Percentiles rank a stretch among this genome's conserved stretches.
Evolutionary conservation across 805 yeast species (phyloP).

Genomic region (Hanseniaspora mollemarum): DNA sequence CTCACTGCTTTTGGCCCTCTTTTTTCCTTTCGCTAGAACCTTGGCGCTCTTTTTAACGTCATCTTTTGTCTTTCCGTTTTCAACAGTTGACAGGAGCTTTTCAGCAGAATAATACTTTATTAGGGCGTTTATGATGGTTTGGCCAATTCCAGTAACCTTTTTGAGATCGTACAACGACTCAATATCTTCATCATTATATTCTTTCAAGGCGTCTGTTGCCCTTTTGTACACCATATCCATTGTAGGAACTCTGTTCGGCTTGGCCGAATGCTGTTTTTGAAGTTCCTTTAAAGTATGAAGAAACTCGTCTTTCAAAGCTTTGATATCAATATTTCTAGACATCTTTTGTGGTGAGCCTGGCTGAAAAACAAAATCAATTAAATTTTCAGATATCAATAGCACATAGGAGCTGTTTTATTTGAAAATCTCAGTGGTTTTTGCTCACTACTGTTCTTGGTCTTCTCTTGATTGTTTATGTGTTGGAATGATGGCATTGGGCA

Average conservation of each 20-base stretch:
- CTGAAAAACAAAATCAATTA: no score
- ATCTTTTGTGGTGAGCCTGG: no score
- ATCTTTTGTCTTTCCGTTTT: conserved; percentile 20
- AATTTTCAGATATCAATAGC: no score
- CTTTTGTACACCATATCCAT: background rate
- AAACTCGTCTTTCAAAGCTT: background rate
- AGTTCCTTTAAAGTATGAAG: background rate
- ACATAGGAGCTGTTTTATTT: no score
- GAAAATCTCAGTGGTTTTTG: no score
- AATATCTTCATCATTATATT: conserved; percentile 18
- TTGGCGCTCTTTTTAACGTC: conserved; percentile 7
- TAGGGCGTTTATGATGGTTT: conserved; percentile 46
- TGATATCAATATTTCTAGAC: background rate
- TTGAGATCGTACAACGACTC: conserved; percentile 42
- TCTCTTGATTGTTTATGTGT: no score
- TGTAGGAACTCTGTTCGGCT: background rate
- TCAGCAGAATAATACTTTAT: conserved; percentile 48
- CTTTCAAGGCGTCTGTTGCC: background rate
- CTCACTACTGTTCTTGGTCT: no score
- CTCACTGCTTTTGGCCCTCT: background rate
- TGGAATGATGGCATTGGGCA: no score
- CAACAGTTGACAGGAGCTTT: conserved; percentile 37
- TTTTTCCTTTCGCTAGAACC: background rate
- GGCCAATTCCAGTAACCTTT: conserved; percentile 60
- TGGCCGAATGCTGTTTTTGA: no score